Percentiles rank a stretch among this genome's conserved stretches.
phyloP scores from a whole-genome alignment of 371 early-diverging fungal genomes.

The Capillidium heterosporum region DNA sequence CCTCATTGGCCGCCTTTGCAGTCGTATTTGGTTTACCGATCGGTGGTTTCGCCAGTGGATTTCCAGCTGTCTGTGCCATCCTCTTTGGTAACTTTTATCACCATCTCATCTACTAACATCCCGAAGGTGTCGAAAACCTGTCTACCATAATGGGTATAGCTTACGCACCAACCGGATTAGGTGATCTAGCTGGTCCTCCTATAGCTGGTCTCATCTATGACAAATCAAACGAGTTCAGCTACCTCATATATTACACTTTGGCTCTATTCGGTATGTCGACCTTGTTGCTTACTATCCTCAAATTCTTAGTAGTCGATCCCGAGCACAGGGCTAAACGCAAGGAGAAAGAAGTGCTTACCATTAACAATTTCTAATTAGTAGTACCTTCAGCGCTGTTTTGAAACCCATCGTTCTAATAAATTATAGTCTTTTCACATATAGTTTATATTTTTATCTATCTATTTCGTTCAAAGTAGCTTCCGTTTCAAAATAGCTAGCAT shows the following conservation, averaged over 20 bases:
- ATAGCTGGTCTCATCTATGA: not conserved
- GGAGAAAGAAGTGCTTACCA: no score
- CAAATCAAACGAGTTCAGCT: not conserved
- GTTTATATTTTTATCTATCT: no score
- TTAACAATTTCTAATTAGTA: no score
- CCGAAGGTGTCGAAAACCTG: not conserved
- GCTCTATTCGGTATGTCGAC: not conserved
- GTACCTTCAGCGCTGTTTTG: no score
- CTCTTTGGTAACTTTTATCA: not conserved
- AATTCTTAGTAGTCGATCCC: no score
- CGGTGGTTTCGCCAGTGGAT: slow-evolving; percentile 14
- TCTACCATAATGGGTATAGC: not conserved
- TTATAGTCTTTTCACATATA: no score
- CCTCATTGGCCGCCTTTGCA: slow-evolving; percentile 21
- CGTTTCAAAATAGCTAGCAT: no score
- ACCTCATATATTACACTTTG: not conserved
- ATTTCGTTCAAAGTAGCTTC: no score
- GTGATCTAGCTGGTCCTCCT: not conserved
- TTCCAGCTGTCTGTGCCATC: not conserved
- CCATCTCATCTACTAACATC: no score
- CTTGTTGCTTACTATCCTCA: no score
- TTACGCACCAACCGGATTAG: not conserved
- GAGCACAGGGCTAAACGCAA: no score
- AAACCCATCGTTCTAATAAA: no score
- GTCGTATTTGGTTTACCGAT: slow-evolving; percentile 26